A percentile compares a stretch with the other conserved stretches of the same genome.
phyloP scores from a whole-genome alignment of 345 rosid genomes.

The Moricandia moricandioides region DNA sequence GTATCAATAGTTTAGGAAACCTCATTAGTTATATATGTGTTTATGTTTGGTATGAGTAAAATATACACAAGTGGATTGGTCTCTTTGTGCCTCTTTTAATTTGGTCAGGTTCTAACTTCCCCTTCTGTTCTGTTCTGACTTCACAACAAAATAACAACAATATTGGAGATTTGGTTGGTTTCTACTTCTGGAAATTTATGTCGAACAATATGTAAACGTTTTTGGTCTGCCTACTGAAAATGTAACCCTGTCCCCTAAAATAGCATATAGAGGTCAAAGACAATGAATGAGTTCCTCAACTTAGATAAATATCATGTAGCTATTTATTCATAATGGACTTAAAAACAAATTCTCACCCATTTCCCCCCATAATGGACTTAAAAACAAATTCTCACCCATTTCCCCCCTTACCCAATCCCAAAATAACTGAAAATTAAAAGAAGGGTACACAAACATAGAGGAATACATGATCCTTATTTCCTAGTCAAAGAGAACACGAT shows the following conservation, averaged over 20 bases:
- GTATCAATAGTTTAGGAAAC: not conserved
- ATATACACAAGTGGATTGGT: not conserved
- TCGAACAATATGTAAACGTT: not conserved
- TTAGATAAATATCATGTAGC: not conserved
- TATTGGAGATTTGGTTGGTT: not conserved
- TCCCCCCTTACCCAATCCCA: not conserved
- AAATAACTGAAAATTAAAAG: not conserved
- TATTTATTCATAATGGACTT: not conserved
- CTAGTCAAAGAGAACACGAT: not conserved
- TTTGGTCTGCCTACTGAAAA: not conserved
- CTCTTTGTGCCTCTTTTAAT: not conserved
- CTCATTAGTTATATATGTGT: too few species aligned
- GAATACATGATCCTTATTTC: not conserved
- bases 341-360: not conserved
- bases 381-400: not conserved
- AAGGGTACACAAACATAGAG: not conserved
- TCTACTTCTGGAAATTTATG: not conserved
- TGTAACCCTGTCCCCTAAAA: not conserved
- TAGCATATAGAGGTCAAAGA: not conserved
- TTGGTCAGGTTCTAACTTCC: not conserved
- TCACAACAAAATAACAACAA: not conserved
- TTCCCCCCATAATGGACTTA: not conserved
- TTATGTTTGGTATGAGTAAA: not conserved
- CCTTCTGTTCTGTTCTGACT: not conserved
- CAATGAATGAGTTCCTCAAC: not conserved